A percentile compares a stretch with the other conserved stretches of the same genome.
Conservation (phyloP, 1,139 yeast genomes). For the Saccharomyces uvarum region DNA sequence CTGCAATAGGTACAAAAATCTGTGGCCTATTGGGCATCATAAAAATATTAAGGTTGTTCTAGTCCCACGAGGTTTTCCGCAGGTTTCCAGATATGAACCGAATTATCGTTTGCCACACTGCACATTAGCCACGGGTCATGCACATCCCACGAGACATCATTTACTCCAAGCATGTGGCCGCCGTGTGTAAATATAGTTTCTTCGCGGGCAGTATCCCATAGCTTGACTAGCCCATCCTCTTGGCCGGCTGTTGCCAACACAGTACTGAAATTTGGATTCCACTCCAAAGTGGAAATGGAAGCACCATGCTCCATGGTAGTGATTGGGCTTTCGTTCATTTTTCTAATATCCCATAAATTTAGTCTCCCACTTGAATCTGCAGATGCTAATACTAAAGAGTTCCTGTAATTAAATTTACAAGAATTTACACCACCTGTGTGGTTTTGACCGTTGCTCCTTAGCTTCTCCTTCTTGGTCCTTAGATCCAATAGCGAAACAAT, state of each 20-base stretch:
- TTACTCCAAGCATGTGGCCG: conserved; percentile 85
- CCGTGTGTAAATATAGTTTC: conserved; percentile 64
- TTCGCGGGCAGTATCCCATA: conserved; percentile 55
- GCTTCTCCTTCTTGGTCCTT: conserved; percentile 28
- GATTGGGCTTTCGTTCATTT: conserved; percentile 31
- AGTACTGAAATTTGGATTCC: conserved; percentile 62
- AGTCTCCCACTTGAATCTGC: conserved; percentile 61
- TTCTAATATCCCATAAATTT: conserved; percentile 65
- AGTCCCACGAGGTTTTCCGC: conserved; percentile 29
- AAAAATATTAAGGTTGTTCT: not conserved
- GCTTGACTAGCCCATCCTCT: conserved; percentile 56
- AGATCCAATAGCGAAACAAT: conserved; percentile 44
- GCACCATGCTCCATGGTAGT: conserved; percentile 41
- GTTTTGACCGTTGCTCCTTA: conserved; percentile 25
- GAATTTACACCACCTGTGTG: conserved; percentile 53
- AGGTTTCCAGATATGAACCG: conserved; percentile 81
- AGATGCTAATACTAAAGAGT: conserved; percentile 52
- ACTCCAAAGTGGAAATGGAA: conserved; percentile 61
- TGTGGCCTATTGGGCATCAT: not conserved
- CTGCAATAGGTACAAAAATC: not conserved
- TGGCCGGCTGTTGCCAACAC: conserved; percentile 66
- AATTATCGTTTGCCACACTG: conserved; percentile 82
- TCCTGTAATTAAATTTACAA: conserved; percentile 53
- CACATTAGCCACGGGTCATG: conserved; percentile 73
- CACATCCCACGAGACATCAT: conserved; percentile 82